Evolutionary conservation across 2,329 filamentous ascomycete species (phyloP).

Genomic region (Penicillium sp.): DNA sequence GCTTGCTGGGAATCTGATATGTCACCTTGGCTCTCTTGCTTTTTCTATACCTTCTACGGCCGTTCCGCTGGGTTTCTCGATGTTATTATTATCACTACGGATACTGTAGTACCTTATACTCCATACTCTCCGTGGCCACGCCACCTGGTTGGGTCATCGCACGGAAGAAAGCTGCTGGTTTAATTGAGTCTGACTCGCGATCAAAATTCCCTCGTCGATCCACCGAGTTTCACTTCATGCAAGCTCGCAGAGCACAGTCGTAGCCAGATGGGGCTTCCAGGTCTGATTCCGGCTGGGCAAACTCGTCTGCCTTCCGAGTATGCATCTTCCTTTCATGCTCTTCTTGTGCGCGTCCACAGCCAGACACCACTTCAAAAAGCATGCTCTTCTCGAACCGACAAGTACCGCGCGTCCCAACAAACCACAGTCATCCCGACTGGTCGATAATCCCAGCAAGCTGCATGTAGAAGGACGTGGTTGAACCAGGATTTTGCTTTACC

Average conservation of each 20-base stretch:
- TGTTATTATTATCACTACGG: not conserved
- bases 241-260: not conserved
- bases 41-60: not conserved
- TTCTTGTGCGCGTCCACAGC: not conserved
- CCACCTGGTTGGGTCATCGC: not conserved
- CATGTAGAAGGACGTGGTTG: not conserved
- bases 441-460: not conserved
- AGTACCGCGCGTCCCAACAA: not conserved
- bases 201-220: slow-evolving; percentile 14
- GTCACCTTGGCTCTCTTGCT: slow-evolving; percentile 5
- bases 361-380: not conserved
- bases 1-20: not conserved
- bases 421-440: not conserved
- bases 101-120: not conserved
- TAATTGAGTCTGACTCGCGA: not conserved
- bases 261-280: not conserved
- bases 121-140: not conserved
- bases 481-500: slow-evolving; percentile 1
- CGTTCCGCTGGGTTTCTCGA: not conserved
- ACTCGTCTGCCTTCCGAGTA: not conserved
- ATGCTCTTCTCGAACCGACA: not conserved
- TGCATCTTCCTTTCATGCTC: not conserved
- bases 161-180: not conserved
- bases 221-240: slow-evolving; percentile 10
- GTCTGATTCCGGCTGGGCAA: not conserved